phyloP scores from a whole-genome alignment of 208 protist species.

The Vickermania spadyakhi region DNA sequence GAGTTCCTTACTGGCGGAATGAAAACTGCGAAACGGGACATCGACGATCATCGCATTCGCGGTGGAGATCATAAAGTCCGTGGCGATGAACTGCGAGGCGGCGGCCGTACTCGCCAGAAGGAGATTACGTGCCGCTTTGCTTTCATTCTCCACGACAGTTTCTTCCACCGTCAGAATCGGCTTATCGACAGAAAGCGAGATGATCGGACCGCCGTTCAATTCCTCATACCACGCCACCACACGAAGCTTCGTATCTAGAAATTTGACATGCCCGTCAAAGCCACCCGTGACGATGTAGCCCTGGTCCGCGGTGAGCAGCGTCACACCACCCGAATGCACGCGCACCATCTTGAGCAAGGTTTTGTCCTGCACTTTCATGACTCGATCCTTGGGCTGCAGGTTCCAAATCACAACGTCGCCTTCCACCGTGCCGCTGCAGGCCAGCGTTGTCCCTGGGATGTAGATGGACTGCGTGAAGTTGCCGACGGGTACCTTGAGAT shows the following conservation, averaged over 20 bases:
- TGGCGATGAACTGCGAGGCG: conserved; percentile 46
- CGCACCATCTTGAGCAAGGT: conserved; percentile 90
- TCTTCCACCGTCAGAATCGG: conserved; percentile 22
- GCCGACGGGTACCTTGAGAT: conserved; percentile 79
- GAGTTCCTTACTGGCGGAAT: conserved; percentile 37
- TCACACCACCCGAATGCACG: conserved; percentile 73
- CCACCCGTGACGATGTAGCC: conserved; percentile 91
- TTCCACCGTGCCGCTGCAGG: conserved; percentile 85
- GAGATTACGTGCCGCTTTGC: conserved; percentile 26
- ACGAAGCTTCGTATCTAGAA: conserved; percentile 91
- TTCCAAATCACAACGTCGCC: conserved; percentile 92
- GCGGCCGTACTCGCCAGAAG: conserved; percentile 31
- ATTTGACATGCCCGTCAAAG: conserved; percentile 91
- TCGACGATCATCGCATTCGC: conserved; percentile 86
- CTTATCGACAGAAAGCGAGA: conserved; percentile 88
- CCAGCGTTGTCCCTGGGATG: conserved; percentile 77
- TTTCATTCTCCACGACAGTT: conserved; percentile 15
- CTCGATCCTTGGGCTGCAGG: conserved; percentile 56
- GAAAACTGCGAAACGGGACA: conserved; percentile 70
- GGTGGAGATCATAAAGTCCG: conserved; percentile 91
- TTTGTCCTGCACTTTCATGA: conserved; percentile 85
- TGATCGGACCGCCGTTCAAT: conserved; percentile 87
- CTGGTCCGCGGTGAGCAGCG: conserved; percentile 58
- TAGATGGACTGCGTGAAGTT: conserved; percentile 87
- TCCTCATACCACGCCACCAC: conserved; percentile 95